Percentiles rank a stretch among this genome's conserved stretches.
Conservation (phyloP, 495 filamentous ascomycete species). For the Terfezia claveryi region DNA sequence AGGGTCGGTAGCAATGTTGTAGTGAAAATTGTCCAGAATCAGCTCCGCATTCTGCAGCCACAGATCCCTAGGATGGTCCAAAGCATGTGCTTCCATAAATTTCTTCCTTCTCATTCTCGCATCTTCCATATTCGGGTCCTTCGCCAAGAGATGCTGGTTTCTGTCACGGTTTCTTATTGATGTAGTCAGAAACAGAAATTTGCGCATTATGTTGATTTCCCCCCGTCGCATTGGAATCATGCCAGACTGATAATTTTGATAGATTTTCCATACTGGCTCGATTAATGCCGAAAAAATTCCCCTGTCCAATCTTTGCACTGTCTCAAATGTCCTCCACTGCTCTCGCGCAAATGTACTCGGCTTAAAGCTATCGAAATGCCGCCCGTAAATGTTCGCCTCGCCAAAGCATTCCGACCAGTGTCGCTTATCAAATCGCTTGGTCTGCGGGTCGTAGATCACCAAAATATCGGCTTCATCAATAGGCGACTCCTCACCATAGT, state of each 20-base stretch:
- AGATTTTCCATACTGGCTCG: conserved; percentile 19
- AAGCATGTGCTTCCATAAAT: conserved; percentile 13
- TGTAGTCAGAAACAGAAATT: conserved; percentile 18
- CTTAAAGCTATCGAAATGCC: conserved; percentile 19
- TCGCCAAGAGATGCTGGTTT: conserved; percentile 16
- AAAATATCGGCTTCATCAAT: conserved; percentile 14
- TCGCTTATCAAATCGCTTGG: conserved; percentile 12
- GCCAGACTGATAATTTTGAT: conserved; percentile 9
- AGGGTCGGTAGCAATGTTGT: conserved; percentile 9
- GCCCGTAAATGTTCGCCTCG: conserved; percentile 16
- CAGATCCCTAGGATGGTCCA: conserved; percentile 19
- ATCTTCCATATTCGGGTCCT: conserved; percentile 14
- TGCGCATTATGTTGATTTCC: conserved; percentile 17
- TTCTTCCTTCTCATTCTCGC: conserved; percentile 13
- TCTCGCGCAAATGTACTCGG: conserved; percentile 10
- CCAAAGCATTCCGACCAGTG: conserved; percentile 19
- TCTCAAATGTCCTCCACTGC: conserved; percentile 14
- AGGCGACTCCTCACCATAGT: not conserved
- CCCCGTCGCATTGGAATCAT: conserved; percentile 10
- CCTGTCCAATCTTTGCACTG: conserved; percentile 14
- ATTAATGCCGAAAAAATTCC: conserved; percentile 16
- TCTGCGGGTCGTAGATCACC: conserved; percentile 17
- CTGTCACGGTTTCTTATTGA: conserved; percentile 13
- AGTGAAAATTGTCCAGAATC: conserved; percentile 10
- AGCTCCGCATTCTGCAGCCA: conserved; percentile 17